These are phyloP conservation scores for Ajuga reptans DNA, from an alignment of 305 asterid species.

Conservation along the genomic window DNA sequence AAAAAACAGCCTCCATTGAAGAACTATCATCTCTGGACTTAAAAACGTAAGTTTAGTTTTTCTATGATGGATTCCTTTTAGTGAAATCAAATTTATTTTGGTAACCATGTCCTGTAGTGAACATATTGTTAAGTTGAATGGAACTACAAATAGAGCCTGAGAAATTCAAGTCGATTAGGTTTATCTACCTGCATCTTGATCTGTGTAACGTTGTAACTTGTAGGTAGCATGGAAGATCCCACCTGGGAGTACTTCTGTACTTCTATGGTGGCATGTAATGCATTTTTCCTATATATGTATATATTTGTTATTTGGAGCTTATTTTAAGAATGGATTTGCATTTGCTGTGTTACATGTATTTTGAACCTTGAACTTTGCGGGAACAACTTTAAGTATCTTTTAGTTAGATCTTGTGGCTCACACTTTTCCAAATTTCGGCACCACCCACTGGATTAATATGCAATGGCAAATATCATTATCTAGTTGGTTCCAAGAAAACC, in stretches of 20 bases:
- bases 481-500: background rate
- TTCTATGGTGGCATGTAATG: too few relatives aligned
- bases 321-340: background rate
- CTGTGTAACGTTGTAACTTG: background rate
- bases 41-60: constrained; percentile 59
- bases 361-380: background rate
- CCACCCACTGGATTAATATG: background rate
- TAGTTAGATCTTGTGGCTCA: background rate
- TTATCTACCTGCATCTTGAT: background rate
- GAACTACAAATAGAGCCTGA: background rate
- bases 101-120: background rate
- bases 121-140: background rate
- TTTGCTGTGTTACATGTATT: background rate
- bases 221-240: background rate
- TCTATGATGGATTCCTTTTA: background rate
- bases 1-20: constrained; percentile 44
- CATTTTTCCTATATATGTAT: background rate
- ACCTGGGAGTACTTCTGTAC: too few relatives aligned
- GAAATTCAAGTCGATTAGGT: background rate
- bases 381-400: background rate
- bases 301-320: background rate
- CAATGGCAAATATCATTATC: background rate
- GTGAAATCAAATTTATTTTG: background rate
- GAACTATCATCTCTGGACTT: constrained; percentile 68
- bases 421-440: background rate